These are phyloP conservation scores for Aureobasidium zeae DNA, from an alignment of 2,329 filamentous ascomycete genomes.

Conservation along the genomic window DNA sequence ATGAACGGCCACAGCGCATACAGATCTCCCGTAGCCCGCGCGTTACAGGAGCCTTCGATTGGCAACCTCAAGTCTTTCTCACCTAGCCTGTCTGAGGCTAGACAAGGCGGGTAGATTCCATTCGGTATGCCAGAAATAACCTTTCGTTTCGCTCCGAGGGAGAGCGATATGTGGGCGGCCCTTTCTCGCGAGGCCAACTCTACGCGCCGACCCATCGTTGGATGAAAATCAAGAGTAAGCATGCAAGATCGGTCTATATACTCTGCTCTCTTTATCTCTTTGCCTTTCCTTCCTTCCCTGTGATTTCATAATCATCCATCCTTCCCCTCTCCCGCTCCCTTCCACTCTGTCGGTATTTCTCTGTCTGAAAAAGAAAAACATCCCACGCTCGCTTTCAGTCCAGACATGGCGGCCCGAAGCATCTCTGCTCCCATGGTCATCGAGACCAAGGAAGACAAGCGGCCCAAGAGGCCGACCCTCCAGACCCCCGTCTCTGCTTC, in stretches of 20 bases:
- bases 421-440: slow-evolving; percentile 28
- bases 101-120: slow-evolving; percentile 11
- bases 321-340: background rate
- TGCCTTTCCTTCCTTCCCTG: slow-evolving; percentile 3
- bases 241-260: slow-evolving; percentile 12
- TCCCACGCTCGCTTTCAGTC: slow-evolving; percentile 6
- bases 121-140: slow-evolving; percentile 15
- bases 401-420: slow-evolving; percentile 16
- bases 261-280: slow-evolving; percentile 8
- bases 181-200: background rate
- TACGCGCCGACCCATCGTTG: slow-evolving; percentile 11
- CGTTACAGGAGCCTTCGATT: slow-evolving; percentile 12
- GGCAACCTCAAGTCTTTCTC: slow-evolving; percentile 1
- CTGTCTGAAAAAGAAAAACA: no score
- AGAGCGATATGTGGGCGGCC: slow-evolving; percentile 9
- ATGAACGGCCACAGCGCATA: slow-evolving; percentile 15
- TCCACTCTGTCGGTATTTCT: background rate
- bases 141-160: background rate
- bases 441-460: slow-evolving; percentile 26
- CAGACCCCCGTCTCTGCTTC: slow-evolving; percentile 53
- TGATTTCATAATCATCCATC: slow-evolving; percentile 14
- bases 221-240: no score
- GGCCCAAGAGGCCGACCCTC: slow-evolving; percentile 35
- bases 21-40: slow-evolving; percentile 7
- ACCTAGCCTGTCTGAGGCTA: slow-evolving; percentile 12